Percentiles rank a stretch among this genome's conserved stretches.
phyloP scores from a whole-genome alignment of 2,329 filamentous ascomycete genomes.

The Sarocladium brachiariae region DNA sequence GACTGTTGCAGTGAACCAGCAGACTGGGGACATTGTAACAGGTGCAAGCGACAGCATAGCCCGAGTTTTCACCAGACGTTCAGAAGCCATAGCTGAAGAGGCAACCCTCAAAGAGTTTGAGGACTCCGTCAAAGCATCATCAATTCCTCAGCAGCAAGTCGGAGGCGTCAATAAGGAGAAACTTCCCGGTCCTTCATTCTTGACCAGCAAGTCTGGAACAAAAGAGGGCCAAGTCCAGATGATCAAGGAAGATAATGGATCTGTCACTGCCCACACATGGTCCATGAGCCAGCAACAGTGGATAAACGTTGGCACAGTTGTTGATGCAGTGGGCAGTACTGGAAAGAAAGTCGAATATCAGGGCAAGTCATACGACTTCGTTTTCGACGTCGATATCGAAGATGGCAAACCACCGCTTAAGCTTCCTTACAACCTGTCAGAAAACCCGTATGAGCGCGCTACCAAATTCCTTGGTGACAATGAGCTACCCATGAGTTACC shows the following conservation, averaged over 20 bases:
- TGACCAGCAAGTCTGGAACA: constrained; percentile 75
- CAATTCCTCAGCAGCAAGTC: constrained; percentile 81
- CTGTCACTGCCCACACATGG: constrained; percentile 84
- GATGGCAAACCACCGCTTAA: constrained; percentile 90
- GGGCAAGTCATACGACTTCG: constrained; percentile 88
- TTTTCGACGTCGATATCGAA: constrained; percentile 94
- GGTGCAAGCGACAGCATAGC: constrained; percentile 85
- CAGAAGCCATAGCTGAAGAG: constrained; percentile 61
- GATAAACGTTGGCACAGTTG: constrained; percentile 89
- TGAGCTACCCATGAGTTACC: constrained; percentile 76
- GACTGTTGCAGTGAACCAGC: constrained; percentile 74
- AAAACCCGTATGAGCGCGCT: constrained; percentile 88
- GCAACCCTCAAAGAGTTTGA: constrained; percentile 69
- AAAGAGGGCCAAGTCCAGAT: constrained; percentile 95
- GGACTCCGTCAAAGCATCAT: constrained; percentile 71
- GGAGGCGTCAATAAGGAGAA: constrained; percentile 86
- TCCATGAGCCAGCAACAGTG: constrained; percentile 65
- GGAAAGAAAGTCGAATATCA: constrained; percentile 70
- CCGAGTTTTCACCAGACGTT: constrained; percentile 72
- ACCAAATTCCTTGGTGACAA: constrained; percentile 88
- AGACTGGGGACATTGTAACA: constrained; percentile 87
- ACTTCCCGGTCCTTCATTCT: constrained; percentile 79
- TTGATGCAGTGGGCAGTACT: constrained; percentile 78
- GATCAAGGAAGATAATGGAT: constrained; percentile 76
- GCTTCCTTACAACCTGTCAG: constrained; percentile 85